phyloP scores from a whole-genome alignment of 257 asterid species.

The Penstemon newberryi region DNA sequence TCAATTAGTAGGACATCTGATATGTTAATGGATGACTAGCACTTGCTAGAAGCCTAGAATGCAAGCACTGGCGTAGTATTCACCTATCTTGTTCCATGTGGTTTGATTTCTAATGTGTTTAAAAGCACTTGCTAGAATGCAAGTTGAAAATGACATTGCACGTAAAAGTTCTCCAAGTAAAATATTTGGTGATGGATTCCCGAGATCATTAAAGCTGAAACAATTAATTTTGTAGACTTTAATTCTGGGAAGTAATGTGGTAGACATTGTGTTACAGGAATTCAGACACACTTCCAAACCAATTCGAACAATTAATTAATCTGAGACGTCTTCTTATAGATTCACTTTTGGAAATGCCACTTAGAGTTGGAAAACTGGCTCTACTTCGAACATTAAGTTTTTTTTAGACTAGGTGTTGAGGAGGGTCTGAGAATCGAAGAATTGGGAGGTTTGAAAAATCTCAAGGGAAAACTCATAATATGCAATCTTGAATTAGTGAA shows the following conservation, averaged over 20 bases:
- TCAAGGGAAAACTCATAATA: slow-evolving; percentile 21
- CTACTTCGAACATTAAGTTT: slow-evolving; percentile 20
- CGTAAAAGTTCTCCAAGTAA: not conserved
- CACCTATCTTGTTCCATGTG: too few relatives aligned
- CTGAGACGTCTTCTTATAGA: slow-evolving; percentile 26
- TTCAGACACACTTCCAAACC: slow-evolving; percentile 15
- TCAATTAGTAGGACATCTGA: too few relatives aligned
- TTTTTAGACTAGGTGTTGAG: slow-evolving; percentile 11
- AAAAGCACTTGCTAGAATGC: too few relatives aligned
- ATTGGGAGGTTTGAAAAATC: slow-evolving; percentile 29
- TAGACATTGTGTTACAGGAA: slow-evolving; percentile 19
- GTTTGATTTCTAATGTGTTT: too few relatives aligned
- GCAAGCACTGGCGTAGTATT: too few relatives aligned
- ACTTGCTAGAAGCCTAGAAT: too few relatives aligned
- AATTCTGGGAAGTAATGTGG: not conserved
- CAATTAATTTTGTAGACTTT: slow-evolving; percentile 24
- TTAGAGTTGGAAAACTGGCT: slow-evolving; percentile 19
- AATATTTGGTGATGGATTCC: not conserved
- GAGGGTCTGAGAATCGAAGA: slow-evolving; percentile 33
- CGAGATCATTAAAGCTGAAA: not conserved
- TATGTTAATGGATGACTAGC: too few relatives aligned
- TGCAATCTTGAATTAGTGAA: slow-evolving; percentile 20
- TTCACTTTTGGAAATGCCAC: slow-evolving; percentile 3
- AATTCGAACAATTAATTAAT: slow-evolving; percentile 9
- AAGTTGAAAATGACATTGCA: not conserved